Conservation (phyloP, 2,329 filamentous ascomycete species). For the Lithohypha guttulata region DNA sequence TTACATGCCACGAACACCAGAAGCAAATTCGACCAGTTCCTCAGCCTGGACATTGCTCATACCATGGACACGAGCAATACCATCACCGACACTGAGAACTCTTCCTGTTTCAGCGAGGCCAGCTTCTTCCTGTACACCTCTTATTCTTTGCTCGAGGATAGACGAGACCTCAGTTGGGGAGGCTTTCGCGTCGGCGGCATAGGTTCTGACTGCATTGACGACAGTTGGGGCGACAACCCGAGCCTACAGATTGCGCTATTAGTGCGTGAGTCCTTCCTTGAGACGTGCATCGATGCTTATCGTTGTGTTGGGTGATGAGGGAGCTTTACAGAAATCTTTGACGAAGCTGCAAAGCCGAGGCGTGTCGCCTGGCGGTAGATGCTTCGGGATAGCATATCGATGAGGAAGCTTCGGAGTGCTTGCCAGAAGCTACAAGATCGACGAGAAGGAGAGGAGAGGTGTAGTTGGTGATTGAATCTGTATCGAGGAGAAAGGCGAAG, state of each 20-base stretch:
- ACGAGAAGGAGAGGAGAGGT: constrained; percentile 29
- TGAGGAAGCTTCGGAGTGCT: constrained; percentile 19
- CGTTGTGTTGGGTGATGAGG: too few relatives aligned
- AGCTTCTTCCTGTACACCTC: constrained; percentile 94
- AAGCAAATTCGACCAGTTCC: constrained; percentile 99
- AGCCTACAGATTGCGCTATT: constrained; percentile 46
- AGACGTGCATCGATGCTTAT: too few relatives aligned
- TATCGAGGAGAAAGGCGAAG: too few relatives aligned
- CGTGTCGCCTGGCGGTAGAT: constrained; percentile 94
- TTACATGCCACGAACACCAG: constrained; percentile 99
- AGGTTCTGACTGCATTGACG: constrained; percentile 67
- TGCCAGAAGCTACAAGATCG: constrained; percentile 15
- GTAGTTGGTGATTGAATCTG: constrained; percentile 13
- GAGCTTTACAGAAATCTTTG: constrained; percentile 88
- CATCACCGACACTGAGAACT: constrained; percentile 98
- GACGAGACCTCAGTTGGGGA: constrained; percentile 96
- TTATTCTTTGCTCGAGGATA: constrained; percentile 98
- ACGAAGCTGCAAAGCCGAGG: constrained; percentile 83
- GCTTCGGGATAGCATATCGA: constrained; percentile 89
- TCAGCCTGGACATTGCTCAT: constrained; percentile 99
- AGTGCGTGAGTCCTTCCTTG: too few relatives aligned
- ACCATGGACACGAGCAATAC: constrained; percentile 98
- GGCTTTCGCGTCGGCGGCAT: constrained; percentile 89
- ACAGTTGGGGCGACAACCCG: constrained; percentile 75
- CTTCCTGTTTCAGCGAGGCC: constrained; percentile 95